Conservation (phyloP, 2,329 filamentous ascomycete species). For the Fonsecaea monophora region DNA sequence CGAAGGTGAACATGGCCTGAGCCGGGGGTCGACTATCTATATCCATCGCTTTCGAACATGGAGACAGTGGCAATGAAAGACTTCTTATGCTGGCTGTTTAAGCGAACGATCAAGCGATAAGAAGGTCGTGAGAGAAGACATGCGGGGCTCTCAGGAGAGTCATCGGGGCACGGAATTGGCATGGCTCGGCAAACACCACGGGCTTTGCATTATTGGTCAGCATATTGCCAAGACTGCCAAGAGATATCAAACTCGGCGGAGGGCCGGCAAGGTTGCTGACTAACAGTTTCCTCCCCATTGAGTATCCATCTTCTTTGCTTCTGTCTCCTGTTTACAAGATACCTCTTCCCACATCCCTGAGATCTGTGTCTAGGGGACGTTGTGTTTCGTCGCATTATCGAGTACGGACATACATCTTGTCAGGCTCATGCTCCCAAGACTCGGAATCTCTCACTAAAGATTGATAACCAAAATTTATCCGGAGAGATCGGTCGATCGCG, state of each 20-base stretch:
- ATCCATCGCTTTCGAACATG: conserved; percentile 7
- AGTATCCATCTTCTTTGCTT: no score
- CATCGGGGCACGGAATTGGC: background rate
- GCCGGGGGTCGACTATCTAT: conserved; percentile 9
- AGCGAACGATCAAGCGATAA: background rate
- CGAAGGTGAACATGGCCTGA: conserved; percentile 11
- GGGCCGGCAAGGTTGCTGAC: background rate
- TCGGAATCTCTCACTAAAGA: no score
- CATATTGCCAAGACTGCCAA: background rate
- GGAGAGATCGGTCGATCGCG: no score
- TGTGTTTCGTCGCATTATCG: no score
- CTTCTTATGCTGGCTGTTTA: background rate
- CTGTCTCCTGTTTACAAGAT: no score
- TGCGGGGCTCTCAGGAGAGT: conserved; percentile 10
- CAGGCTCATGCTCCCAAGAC: no score
- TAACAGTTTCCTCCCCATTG: background rate
- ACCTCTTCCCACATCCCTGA: no score
- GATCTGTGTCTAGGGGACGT: no score
- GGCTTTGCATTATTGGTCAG: background rate
- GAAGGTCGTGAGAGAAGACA: background rate
- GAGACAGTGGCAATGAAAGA: background rate
- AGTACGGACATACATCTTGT: no score
- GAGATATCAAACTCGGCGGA: background rate
- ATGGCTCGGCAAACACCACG: background rate
- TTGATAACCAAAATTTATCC: no score